A percentile compares a stretch with the other conserved stretches of the same genome.
Conservation (phyloP, 2,329 filamentous ascomycete genomes). For the Sordariomycetes sp. region DNA sequence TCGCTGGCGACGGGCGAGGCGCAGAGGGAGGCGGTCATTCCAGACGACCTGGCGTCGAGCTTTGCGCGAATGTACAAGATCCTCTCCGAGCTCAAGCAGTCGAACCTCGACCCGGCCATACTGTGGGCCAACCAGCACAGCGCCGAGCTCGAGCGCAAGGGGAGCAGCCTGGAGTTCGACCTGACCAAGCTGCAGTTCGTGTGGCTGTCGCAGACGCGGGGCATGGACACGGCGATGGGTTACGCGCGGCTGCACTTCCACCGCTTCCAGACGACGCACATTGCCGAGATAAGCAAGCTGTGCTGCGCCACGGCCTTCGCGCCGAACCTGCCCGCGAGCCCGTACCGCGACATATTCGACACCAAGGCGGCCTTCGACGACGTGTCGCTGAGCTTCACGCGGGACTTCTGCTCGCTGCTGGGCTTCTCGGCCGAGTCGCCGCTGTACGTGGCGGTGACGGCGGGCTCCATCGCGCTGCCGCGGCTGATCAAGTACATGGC, state of each 20-base stretch:
- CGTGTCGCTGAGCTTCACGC: conserved; percentile 77
- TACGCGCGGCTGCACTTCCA: conserved; percentile 72
- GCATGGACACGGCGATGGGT: conserved; percentile 54
- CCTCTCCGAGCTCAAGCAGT: conserved; percentile 64
- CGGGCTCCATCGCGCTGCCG: conserved; percentile 84
- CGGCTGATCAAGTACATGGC: conserved; percentile 80
- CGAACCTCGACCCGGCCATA: conserved; percentile 76
- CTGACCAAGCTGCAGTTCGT: conserved; percentile 84
- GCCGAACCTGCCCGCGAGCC: conserved; percentile 64
- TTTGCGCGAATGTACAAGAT: conserved; percentile 91
- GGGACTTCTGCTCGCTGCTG: conserved; percentile 88
- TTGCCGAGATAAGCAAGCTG: conserved; percentile 72
- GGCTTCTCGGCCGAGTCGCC: conserved; percentile 87
- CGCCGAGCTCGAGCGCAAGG: conserved; percentile 62
- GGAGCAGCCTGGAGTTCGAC: conserved; percentile 93
- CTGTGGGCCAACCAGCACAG: conserved; percentile 72
- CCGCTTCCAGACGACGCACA: conserved; percentile 65
- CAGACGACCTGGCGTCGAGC: conserved; percentile 71
- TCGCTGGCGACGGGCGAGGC: conserved; percentile 23
- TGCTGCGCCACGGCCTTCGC: conserved; percentile 73
- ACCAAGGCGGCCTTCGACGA: conserved; percentile 71
- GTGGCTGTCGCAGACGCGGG: conserved; percentile 44
- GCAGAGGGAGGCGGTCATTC: too few relatives aligned
- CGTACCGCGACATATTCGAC: conserved; percentile 72
- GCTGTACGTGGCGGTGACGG: conserved; percentile 85